Conservation (phyloP, 2,329 filamentous ascomycete genomes). For the Hypoxylon sp. region DNA sequence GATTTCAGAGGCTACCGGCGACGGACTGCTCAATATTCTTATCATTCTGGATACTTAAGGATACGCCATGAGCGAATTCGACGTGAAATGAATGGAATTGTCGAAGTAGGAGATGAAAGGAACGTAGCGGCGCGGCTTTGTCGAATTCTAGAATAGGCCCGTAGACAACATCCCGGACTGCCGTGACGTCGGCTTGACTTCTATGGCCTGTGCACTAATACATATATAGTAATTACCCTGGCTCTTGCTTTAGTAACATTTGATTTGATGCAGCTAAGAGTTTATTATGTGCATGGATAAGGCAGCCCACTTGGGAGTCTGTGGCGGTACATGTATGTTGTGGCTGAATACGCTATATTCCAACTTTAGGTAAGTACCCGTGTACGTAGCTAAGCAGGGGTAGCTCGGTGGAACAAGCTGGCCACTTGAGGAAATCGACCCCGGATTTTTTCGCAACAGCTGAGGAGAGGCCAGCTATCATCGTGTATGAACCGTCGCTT, state of each 20-base stretch:
- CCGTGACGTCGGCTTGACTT: conserved; percentile 41
- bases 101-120: conserved; percentile 24
- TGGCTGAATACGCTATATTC: conserved; percentile 29
- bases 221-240: too few relatives aligned
- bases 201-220: conserved; percentile 23
- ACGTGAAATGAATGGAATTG: conserved; percentile 32
- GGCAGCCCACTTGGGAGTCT: conserved; percentile 3
- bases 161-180: conserved; percentile 4
- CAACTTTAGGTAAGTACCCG: conserved; percentile 10
- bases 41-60: conserved; percentile 62
- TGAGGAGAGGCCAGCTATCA: conserved; percentile 54
- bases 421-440: conserved; percentile 45
- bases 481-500: conserved; percentile 29
- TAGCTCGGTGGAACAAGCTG: conserved; percentile 47
- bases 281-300: conserved; percentile 5
- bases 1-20: conserved; percentile 82
- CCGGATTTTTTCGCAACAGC: conserved; percentile 46
- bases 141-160: background rate
- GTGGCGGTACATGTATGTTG: conserved; percentile 24
- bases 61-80: conserved; percentile 54
- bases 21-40: conserved; percentile 66
- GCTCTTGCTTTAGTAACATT: background rate
- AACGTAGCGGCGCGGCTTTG: conserved; percentile 7
- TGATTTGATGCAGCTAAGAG: conserved; percentile 23
- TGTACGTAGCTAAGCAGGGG: conserved; percentile 40